Base-by-base conservation (phyloP, 1,284 basidiomycete genomes). In the Irpex lacteus region DNA sequence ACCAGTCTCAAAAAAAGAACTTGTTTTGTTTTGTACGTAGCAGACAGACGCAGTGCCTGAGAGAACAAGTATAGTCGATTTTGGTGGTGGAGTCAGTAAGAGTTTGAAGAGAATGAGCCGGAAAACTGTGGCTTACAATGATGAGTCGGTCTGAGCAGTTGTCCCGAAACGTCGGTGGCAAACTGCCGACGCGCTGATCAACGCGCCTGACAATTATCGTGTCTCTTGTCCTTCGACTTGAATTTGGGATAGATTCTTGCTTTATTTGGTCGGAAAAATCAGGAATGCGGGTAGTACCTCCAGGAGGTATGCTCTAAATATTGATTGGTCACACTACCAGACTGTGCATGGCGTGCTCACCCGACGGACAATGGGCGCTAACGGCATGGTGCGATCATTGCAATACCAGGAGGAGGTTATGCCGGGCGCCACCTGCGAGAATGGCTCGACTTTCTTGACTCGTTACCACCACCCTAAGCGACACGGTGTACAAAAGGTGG, bases 371-470 rank as follows among this genome's bases (percentile, higher is more conserved):
- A 37, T 44, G 38, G 15, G 58, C 58, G 58, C 50, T 21, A 7
- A 47, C 3, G 6, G 57, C 61, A 63, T 63, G 62, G 62, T 63
- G 62, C 59, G 58, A 63, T 63, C 52, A 60, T 63, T 54, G 59
- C 59, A 52, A 60, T 47, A 21, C 40, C 40, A 44, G 40, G 11
- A 44, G 40, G 26, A 54, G 50, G 26, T n/a, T 3, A 21, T 8
- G n/a, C 34, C 38, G 56, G 37, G 62, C 62, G 62, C 52, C 62
- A 63, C 21, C 34, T 32, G 18, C 34, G 26, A 56, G 37, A 18
- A 50, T 63, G 62, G 62, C 52, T 58, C 59, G 62, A 63, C 62
- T 60, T 55, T 56, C 54, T 19, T 63, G 62, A 60, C 58, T 60
- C 58, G 38, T 34, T 38, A 59, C 62, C 52, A 55, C 52, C 49